A percentile compares a stretch with the other conserved stretches of the same genome.
These are phyloP conservation scores for Microstegium vimineum DNA, from an alignment of 176 grass and related monocot species.

Conservation along the genomic window DNA sequence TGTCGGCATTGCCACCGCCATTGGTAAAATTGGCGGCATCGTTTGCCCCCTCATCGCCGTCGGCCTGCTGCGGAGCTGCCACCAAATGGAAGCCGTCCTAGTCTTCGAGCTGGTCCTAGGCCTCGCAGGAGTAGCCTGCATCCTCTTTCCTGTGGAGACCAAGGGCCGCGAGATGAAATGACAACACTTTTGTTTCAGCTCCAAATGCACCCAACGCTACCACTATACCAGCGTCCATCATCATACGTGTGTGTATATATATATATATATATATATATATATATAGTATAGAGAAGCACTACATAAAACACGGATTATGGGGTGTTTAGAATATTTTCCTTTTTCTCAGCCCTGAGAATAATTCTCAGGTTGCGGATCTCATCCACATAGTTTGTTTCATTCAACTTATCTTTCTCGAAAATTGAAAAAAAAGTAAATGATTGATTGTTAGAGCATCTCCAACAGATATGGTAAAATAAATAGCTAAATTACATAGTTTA, in stretches of 20 bases:
- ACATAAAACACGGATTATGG: too few species aligned
- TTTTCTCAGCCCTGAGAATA: too few species aligned
- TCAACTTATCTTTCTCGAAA: too few species aligned
- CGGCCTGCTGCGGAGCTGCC: constrained; percentile 53
- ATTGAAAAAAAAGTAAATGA: too few species aligned
- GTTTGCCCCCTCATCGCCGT: constrained; percentile 69
- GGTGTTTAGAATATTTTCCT: too few species aligned
- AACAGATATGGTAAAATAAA: too few species aligned
- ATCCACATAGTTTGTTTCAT: too few species aligned
- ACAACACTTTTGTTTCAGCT: background rate
- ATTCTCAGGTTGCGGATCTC: too few species aligned
- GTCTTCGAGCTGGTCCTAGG: constrained; percentile 61
- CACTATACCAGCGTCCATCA: background rate
- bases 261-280: background rate
- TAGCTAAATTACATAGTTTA: too few species aligned
- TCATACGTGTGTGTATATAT: background rate
- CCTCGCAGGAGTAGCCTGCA: constrained; percentile 45
- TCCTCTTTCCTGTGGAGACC: constrained; percentile 70
- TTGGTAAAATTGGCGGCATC: constrained; percentile 68
- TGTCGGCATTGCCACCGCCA: constrained; percentile 47
- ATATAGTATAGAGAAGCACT: background rate
- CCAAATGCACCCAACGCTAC: background rate
- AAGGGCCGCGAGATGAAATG: constrained; percentile 48
- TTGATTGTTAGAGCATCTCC: too few species aligned
- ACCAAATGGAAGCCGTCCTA: constrained; percentile 55